phyloP scores from a whole-genome alignment of 2,329 filamentous ascomycete species.

The Elsinoe ampelina region DNA sequence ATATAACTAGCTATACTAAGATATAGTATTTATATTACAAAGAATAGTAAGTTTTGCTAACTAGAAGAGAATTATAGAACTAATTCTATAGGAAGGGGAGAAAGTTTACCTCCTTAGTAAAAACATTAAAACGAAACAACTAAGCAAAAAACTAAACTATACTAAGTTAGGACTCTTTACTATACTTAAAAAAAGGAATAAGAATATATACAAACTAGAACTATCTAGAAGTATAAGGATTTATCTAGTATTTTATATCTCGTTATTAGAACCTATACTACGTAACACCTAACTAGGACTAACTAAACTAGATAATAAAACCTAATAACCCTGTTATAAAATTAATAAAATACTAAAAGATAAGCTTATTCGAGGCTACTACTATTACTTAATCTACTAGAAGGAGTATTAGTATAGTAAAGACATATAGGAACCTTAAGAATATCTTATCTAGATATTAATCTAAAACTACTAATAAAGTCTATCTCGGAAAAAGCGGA shows the following conservation, averaged over 20 bases:
- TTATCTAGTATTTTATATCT: slow-evolving; percentile 17
- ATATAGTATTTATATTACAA: slow-evolving; percentile 13
- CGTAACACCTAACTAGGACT: neutral
- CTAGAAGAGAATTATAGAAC: too few relatives aligned
- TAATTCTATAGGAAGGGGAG: too few relatives aligned
- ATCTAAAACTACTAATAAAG: too few relatives aligned
- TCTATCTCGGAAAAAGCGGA: too few relatives aligned
- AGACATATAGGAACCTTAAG: slow-evolving; percentile 8
- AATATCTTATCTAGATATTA: neutral
- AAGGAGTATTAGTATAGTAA: slow-evolving; percentile 6
- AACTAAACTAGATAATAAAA: neutral
- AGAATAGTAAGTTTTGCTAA: too few relatives aligned
- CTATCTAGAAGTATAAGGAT: slow-evolving; percentile 12
- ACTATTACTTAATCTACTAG: slow-evolving; percentile 10
- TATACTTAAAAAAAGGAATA: slow-evolving; percentile 5
- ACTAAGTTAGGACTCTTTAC: slow-evolving; percentile 15
- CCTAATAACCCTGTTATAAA: neutral
- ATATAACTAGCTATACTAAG: slow-evolving; percentile 9
- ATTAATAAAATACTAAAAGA: neutral
- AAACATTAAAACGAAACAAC: too few relatives aligned
- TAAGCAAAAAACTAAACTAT: too few relatives aligned
- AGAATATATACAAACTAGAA: slow-evolving; percentile 14
- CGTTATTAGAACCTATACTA: slow-evolving; percentile 12
- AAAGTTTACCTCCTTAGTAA: too few relatives aligned
- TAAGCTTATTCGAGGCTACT: neutral